Evolutionary conservation across 768 basidiomycete genomes (phyloP), one percentile per base, ranked within the genome.

Genomic region (Nidula microcarpa): DNA sequence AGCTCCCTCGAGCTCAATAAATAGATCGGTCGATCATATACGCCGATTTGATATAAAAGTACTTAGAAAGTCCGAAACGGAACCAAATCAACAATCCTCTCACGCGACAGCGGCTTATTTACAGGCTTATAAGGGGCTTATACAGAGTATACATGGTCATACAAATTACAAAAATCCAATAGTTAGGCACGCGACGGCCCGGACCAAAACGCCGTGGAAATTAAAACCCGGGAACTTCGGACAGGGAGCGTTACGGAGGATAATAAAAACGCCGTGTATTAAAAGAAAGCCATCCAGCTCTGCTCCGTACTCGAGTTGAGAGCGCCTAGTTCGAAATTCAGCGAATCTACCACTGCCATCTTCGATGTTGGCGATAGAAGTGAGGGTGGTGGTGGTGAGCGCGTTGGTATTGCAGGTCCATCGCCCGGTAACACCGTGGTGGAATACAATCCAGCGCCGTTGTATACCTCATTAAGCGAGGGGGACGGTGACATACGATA

Each of bases 211-310:
- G 23, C 23, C 23, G 23, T 23, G 23, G 23, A 23, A 23, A 23
- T 16, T 11, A 41, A 41, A 41, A 16, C 16, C 39, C 39, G 39
- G 39, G 16, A 41, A 41, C 11, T 46, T 10, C 44, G 13, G 44
- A 46, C 44, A 51, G 30, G 34, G 45, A 13, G 34, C 32, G 50
- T 50, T 44, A 36, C 45, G 47, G 47, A 50, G 48, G 56, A 50
- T 51, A 43, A 51, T 49, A 32, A 39, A 14, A 36, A 33, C 17
- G 48, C 5, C 39, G 49, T 16, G 16, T n/a, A 34, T 56, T 67
- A 79, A 56, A 79, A 79, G 64, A 77, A 79, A 11, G 72, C 71
- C 77, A 79, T 77, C 72, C 73, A 78, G 47, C 65, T 69, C 51
- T 73, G 76, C 36, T 77, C 76, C 17, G 57, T 68, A 44, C 60